A percentile compares a stretch with the other conserved stretches of the same genome.
Evolutionary conservation across 371 early-diverging fungal species (phyloP).

Genomic region (Neoconidiobolus thromboides): DNA sequence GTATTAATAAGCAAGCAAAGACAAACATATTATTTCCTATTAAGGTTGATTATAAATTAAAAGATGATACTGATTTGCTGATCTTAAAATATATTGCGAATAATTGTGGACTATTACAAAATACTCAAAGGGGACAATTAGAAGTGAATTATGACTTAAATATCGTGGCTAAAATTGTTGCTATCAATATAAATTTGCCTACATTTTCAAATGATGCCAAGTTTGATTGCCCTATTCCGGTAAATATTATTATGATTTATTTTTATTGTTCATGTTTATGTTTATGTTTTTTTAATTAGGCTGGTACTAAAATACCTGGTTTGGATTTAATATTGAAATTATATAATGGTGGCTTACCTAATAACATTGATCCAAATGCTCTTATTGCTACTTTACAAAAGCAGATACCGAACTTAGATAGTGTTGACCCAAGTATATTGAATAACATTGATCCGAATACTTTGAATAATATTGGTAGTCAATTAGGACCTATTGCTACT

Average conservation of each 20-base stretch:
- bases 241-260: neutral
- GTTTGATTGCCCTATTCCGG: conserved; percentile 6
- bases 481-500: too few relatives aligned
- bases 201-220: neutral
- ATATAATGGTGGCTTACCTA: neutral
- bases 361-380: neutral
- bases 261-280: neutral
- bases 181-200: neutral
- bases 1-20: neutral
- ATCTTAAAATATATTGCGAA: neutral
- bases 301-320: neutral
- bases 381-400: neutral
- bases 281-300: neutral
- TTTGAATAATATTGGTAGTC: too few relatives aligned
- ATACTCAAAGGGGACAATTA: neutral
- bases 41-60: neutral
- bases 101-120: conserved; percentile 1
- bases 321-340: neutral
- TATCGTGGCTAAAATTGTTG: neutral
- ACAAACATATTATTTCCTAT: neutral
- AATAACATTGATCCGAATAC: too few relatives aligned
- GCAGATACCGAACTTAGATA: too few relatives aligned
- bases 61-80: neutral
- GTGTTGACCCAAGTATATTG: too few relatives aligned
- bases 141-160: neutral